phyloP scores from a whole-genome alignment of 2,329 filamentous ascomycete genomes.

The Beauveria asiatica region DNA sequence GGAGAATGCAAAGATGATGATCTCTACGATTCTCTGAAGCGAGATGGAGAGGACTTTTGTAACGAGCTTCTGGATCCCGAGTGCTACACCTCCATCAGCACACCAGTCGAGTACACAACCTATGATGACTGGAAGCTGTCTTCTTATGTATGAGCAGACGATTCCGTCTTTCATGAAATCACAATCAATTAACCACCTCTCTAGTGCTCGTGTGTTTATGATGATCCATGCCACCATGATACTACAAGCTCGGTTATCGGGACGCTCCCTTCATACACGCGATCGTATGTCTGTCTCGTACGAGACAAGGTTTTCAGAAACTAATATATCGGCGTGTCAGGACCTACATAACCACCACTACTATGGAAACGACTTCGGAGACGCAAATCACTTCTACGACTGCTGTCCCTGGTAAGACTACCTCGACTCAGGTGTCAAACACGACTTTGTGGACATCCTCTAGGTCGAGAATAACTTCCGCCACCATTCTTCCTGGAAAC shows the following conservation, averaged over 20 bases:
- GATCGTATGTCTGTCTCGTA: background rate
- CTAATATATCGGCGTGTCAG: background rate
- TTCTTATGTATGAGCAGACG: conserved; percentile 21
- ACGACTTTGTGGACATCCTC: background rate
- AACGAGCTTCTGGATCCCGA: conserved; percentile 19
- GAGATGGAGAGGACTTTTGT: conserved; percentile 22
- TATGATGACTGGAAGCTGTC: conserved; percentile 23
- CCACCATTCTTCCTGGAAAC: background rate
- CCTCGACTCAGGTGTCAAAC: background rate
- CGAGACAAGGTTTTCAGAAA: background rate
- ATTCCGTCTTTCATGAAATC: background rate
- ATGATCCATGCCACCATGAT: background rate
- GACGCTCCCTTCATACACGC: background rate
- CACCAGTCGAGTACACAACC: conserved; percentile 21
- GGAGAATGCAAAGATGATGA: conserved; percentile 20
- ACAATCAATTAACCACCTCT: background rate
- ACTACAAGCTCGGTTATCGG: background rate
- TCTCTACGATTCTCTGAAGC: conserved; percentile 23
- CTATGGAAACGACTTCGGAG: too few species aligned
- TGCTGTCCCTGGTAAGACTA: too few species aligned
- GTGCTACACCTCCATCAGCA: conserved; percentile 14
- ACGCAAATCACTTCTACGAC: too few species aligned
- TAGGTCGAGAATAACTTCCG: background rate
- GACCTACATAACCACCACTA: background rate
- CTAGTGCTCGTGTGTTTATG: conserved; percentile 8